Percentiles rank a stretch among this genome's conserved stretches.
phyloP scores from a whole-genome alignment of 2,329 filamentous ascomycete species.

The Fonsecaea erecta region DNA sequence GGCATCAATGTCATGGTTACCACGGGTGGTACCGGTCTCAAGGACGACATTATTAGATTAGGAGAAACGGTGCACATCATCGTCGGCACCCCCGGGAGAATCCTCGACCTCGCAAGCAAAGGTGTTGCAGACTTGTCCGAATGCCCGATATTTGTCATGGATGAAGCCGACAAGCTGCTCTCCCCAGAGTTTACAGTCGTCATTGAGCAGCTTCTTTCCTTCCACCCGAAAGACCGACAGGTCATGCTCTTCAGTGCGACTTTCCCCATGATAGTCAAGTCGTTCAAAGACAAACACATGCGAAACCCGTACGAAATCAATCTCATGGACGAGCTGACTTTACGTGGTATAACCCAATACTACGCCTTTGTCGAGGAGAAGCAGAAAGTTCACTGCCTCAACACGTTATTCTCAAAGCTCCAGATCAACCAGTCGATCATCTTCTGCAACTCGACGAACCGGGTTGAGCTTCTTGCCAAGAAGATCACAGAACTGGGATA shows the following conservation, averaged over 20 bases:
- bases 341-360: constrained; percentile 98
- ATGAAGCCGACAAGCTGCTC: constrained; percentile 96
- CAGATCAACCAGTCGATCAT: constrained; percentile 99
- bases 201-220: constrained; percentile 92
- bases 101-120: constrained; percentile 94
- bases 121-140: constrained; percentile 94
- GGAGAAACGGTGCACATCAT: constrained; percentile 96
- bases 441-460: constrained; percentile 99
- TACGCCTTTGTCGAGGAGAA: constrained; percentile 99
- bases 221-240: constrained; percentile 95
- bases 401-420: constrained; percentile 97
- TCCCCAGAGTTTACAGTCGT: constrained; percentile 96
- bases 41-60: constrained; percentile 94
- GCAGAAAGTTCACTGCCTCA: constrained; percentile 98
- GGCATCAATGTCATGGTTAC: constrained; percentile 99
- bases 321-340: constrained; percentile 97
- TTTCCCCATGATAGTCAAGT: constrained; percentile 95
- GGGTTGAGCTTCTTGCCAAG: constrained; percentile 95
- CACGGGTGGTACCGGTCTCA: constrained; percentile 90
- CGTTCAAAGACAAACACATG: constrained; percentile 99
- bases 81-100: constrained; percentile 94
- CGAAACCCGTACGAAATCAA: constrained; percentile 96
- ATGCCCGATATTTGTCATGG: constrained; percentile 99
- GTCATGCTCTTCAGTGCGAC: constrained; percentile 99
- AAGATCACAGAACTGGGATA: constrained; percentile 99